Base-by-base conservation (phyloP, 768 basidiomycete species). In the Kwoniella heveanensis region DNA sequence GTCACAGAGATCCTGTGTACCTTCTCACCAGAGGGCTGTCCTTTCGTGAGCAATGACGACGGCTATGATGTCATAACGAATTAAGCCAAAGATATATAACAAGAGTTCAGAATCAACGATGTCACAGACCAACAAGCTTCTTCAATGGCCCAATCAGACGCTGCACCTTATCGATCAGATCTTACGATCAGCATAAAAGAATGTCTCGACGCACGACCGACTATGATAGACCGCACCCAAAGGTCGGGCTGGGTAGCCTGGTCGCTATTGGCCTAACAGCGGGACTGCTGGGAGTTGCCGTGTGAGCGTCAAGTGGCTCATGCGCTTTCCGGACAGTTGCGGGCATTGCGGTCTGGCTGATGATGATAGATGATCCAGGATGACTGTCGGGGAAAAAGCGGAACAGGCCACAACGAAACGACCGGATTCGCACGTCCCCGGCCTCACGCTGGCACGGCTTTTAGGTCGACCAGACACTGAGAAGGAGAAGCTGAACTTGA, bases 301-400 rank as follows among this genome's bases (percentile, higher is more conserved):
- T 58, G 47, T 58, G 37, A 50, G 57, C 49, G 22, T 5, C n/a
- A n/a, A 13, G 13, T 32, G 32, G 32, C 13, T 13, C 5, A 32
- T 37, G 25, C n/a, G n/a, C n/a, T n/a, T n/a, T n/a, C n/a, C n/a
- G n/a, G n/a, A n/a, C n/a, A n/a, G n/a, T n/a, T n/a, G n/a, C n/a
- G n/a, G n/a, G n/a, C n/a, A n/a, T n/a, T n/a, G n/a, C n/a, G n/a
- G n/a, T n/a, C n/a, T n/a, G n/a, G 8, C 17, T 15, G 37, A 51
- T 24, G 4, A 19, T 37, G 19, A 2, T 30, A 9, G 4, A 1
- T 15, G 17, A 1, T 44, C 10, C 48, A 67, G 65, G 9, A 67
- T 67, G 65, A 62, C 65, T 24, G 52, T 57, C 22, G 56, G 65
- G 19, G 60, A 67, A 39, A 67, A 67, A 54, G 27, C 62, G 21